Percentiles rank a stretch among this genome's conserved stretches.
Evolutionary conservation across 495 filamentous ascomycete species (phyloP).

Genomic region (Pseudoneurospora amorphoporcata): DNA sequence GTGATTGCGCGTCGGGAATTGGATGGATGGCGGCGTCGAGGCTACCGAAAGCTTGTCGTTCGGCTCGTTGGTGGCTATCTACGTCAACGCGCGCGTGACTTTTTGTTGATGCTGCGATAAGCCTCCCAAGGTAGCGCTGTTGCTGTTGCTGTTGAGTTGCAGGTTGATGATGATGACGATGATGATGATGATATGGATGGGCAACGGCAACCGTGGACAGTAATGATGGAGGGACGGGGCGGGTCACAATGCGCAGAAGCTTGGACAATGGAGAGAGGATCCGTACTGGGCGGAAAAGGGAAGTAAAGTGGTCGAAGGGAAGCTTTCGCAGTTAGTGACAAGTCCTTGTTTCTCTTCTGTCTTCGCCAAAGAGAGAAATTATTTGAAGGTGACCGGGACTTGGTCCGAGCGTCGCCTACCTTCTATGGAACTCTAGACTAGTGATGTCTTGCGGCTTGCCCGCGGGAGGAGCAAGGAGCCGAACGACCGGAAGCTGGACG

Average conservation of each 20-base stretch:
- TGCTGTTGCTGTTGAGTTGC: background rate
- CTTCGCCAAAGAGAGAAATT: constrained; percentile 23
- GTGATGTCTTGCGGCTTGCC: background rate
- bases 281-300: background rate
- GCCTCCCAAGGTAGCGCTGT: background rate
- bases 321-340: constrained; percentile 14
- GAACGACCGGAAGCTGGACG: background rate
- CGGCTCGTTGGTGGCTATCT: background rate
- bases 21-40: background rate
- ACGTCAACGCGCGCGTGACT: background rate
- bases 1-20: background rate
- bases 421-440: background rate
- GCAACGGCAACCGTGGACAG: background rate
- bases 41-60: background rate
- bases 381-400: constrained; percentile 15
- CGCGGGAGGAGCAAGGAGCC: background rate
- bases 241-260: constrained; percentile 19
- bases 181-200: background rate
- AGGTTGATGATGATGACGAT: background rate
- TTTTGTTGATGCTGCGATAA: background rate
- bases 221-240: background rate
- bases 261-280: constrained; percentile 6
- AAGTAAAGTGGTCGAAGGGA: constrained; percentile 11
- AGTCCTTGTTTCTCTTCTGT: background rate
- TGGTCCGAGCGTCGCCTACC: constrained; percentile 21